These are phyloP conservation scores for Blastomyces parvus DNA, from an alignment of 2,329 filamentous ascomycete genomes.

Conservation along the genomic window DNA sequence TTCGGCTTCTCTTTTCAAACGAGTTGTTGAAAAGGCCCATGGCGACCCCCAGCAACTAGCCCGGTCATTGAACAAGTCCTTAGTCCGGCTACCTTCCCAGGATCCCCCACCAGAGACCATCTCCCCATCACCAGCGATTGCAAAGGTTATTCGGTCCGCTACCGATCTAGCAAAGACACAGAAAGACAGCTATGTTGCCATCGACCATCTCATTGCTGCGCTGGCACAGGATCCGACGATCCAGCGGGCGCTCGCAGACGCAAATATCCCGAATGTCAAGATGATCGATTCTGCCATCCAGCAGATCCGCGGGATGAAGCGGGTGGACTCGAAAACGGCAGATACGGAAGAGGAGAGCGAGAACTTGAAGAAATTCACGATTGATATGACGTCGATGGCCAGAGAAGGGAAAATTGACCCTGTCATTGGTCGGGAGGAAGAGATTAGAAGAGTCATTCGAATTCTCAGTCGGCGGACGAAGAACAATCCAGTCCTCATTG, in stretches of 20 bases:
- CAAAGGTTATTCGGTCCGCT: constrained; percentile 71
- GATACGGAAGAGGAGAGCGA: constrained; percentile 87
- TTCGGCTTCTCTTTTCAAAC: constrained; percentile 72
- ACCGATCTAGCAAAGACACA: constrained; percentile 93
- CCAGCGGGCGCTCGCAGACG: constrained; percentile 65
- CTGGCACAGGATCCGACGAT: constrained; percentile 70
- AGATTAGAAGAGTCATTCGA: constrained; percentile 82
- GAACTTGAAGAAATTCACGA: constrained; percentile 95
- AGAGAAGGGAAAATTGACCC: constrained; percentile 96
- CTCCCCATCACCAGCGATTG: constrained; percentile 70
- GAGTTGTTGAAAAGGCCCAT: constrained; percentile 87
- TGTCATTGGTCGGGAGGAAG: constrained; percentile 92
- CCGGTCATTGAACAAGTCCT: constrained; percentile 76
- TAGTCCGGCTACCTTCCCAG: constrained; percentile 87
- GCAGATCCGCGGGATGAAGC: constrained; percentile 81
- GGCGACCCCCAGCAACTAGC: constrained; percentile 86
- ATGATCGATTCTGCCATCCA: constrained; percentile 83
- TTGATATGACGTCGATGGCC: constrained; percentile 95
- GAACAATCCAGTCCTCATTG: constrained; percentile 97
- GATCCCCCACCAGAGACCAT: constrained; percentile 88
- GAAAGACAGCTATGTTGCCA: constrained; percentile 87
- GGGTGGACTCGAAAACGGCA: constrained; percentile 92
- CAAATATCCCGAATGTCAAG: constrained; percentile 86
- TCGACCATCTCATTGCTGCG: constrained; percentile 86
- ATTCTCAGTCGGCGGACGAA: constrained; percentile 91